phyloP scores from a whole-genome alignment of 2,329 filamentous ascomycete species.

The Exophiala xenobiotica region DNA sequence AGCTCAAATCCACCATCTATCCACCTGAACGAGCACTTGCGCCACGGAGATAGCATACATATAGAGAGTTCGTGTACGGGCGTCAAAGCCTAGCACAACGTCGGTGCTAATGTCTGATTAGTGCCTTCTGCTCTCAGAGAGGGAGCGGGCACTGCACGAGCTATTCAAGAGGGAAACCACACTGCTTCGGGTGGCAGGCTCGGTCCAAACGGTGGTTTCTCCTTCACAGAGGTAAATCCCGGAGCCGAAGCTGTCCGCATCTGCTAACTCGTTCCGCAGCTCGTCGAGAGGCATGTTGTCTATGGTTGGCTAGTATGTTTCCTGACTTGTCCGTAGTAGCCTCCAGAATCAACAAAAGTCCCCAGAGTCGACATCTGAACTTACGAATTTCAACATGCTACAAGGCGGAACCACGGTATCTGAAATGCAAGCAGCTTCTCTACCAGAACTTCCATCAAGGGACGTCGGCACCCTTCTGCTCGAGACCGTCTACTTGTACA shows the following conservation, averaged over 20 bases:
- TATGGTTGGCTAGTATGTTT: neutral
- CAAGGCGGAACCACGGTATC: constrained; percentile 6
- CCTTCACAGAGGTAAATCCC: constrained; percentile 1
- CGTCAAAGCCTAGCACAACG: too few relatives aligned
- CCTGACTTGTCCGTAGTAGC: neutral
- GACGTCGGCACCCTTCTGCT: constrained; percentile 16
- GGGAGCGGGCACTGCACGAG: neutral
- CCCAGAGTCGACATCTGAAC: constrained; percentile 1
- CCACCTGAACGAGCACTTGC: neutral
- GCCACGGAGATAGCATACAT: neutral
- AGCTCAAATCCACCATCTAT: neutral
- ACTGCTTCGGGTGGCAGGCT: too few relatives aligned
- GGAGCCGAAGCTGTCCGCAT: neutral
- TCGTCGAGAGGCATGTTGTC: constrained; percentile 5
- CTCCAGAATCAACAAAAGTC: neutral
- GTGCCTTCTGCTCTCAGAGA: neutral
- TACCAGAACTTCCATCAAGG: constrained; percentile 21
- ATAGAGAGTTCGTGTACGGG: neutral
- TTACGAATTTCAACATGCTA: constrained; percentile 8
- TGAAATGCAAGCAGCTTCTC: constrained; percentile 1
- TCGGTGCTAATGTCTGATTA: neutral
- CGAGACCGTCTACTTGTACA: constrained; percentile 28
- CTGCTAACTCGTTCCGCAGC: neutral
- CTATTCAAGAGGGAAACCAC: neutral
- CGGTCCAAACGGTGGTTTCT: neutral